Evolutionary conservation across 176 grass and related monocot genomes (phyloP).

Genomic region (Hyparrhenia diplandra): DNA sequence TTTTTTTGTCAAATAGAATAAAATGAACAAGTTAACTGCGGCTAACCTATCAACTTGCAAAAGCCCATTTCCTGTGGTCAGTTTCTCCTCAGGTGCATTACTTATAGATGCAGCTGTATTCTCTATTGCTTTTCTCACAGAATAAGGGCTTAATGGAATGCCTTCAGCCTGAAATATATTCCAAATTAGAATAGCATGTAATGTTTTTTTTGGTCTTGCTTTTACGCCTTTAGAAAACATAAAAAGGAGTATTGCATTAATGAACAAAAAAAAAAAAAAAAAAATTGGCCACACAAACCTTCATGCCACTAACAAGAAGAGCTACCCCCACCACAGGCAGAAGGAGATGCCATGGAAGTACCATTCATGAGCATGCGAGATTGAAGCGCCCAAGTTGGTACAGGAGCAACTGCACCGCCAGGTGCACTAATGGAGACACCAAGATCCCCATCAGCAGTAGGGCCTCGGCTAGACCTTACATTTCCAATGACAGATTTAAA

Average conservation of each 20-base stretch:
- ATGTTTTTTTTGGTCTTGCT: not conserved
- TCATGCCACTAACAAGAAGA: slow-evolving; percentile 98
- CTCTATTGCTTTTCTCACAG: slow-evolving; percentile 85
- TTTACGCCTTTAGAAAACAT: slow-evolving; percentile 11
- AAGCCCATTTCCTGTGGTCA: slow-evolving; percentile 91
- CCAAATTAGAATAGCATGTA: slow-evolving; percentile 4
- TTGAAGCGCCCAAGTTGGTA: slow-evolving; percentile 97
- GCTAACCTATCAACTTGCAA: slow-evolving; percentile 87
- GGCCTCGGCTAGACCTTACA: slow-evolving; percentile 92
- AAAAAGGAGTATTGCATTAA: slow-evolving; percentile 16
- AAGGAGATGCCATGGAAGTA: slow-evolving; percentile 98
- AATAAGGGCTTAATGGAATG: slow-evolving; percentile 82
- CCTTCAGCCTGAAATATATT: slow-evolving; percentile 71
- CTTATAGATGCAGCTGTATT: slow-evolving; percentile 78
- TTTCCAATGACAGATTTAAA: slow-evolving; percentile 15
- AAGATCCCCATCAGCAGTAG: slow-evolving; percentile 84
- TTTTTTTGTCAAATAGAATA: slow-evolving; percentile 11
- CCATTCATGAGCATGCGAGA: slow-evolving; percentile 98
- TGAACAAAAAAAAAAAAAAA: slow-evolving; percentile 38
- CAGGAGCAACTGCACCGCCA: slow-evolving; percentile 95
- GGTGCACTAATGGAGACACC: slow-evolving; percentile 97
- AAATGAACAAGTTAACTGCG: not conserved
- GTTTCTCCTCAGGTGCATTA: slow-evolving; percentile 73
- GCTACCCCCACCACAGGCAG: slow-evolving; percentile 87
- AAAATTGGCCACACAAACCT: slow-evolving; percentile 53